Evolutionary conservation across 2,329 filamentous ascomycete genomes (phyloP).

Genomic region (Pseudogymnoascus sp.): DNA sequence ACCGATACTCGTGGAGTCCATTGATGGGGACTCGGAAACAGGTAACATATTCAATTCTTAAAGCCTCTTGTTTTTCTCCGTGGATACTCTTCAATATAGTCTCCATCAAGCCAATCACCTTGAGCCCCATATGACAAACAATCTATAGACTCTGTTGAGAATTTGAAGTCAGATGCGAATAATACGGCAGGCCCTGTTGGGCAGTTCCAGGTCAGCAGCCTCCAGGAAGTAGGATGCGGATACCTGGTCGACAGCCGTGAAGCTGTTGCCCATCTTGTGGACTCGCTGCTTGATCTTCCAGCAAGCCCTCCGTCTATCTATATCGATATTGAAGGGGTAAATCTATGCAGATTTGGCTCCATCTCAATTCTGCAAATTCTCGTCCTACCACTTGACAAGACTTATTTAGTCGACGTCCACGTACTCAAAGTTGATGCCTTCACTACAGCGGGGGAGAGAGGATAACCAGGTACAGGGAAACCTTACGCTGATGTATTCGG

Average conservation of each 20-base stretch:
- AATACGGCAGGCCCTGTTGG: neutral
- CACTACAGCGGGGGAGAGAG: constrained; percentile 22
- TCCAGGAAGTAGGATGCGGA: neutral
- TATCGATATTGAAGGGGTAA: constrained; percentile 38
- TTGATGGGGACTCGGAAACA: no score
- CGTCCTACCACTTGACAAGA: constrained; percentile 22
- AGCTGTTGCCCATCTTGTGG: neutral
- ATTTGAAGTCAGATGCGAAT: neutral
- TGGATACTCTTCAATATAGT: no score
- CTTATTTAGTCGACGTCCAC: constrained; percentile 38
- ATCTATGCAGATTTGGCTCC: constrained; percentile 33
- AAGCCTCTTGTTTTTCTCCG: no score
- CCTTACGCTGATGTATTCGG: no score
- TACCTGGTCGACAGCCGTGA: neutral
- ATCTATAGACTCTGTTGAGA: neutral
- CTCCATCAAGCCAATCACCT: no score
- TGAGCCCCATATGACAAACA: neutral
- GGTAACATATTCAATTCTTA: no score
- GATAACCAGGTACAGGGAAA: no score
- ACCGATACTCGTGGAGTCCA: no score
- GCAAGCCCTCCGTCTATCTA: constrained; percentile 31
- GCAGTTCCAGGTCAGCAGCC: neutral
- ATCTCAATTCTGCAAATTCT: constrained; percentile 36
- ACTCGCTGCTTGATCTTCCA: constrained; percentile 17
- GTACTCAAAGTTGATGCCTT: constrained; percentile 33